These are phyloP conservation scores for Oemleria cerasiformis DNA, from an alignment of 306 rosid species.

Conservation along the genomic window DNA sequence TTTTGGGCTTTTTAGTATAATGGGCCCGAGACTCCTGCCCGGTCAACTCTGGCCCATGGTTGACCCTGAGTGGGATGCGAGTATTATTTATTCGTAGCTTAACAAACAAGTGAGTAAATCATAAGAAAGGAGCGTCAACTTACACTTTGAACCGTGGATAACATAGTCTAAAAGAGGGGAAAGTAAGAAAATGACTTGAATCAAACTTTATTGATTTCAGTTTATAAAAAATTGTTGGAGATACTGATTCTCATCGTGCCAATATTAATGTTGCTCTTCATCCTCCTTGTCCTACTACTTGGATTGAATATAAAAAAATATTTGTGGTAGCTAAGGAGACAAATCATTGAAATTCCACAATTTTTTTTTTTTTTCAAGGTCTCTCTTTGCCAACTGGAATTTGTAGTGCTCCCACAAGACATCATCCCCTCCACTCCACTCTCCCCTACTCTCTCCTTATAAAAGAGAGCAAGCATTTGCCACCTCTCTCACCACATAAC, in stretches of 20 bases:
- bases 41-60: no score
- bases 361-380: slow-evolving; percentile 30
- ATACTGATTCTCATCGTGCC: slow-evolving; percentile 50
- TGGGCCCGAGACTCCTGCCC: no score
- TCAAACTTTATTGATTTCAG: neutral
- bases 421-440: slow-evolving; percentile 31
- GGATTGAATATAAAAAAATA: slow-evolving; percentile 1
- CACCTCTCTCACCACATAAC: slow-evolving; percentile 35
- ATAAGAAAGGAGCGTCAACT: no score
- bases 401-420: slow-evolving; percentile 24
- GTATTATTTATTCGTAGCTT: no score
- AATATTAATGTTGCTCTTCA: slow-evolving; percentile 24
- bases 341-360: slow-evolving; percentile 60
- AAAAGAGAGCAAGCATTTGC: slow-evolving; percentile 44
- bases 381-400: slow-evolving; percentile 54
- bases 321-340: slow-evolving; percentile 55
- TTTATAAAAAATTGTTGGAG: slow-evolving; percentile 25
- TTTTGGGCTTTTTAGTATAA: no score
- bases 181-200: neutral
- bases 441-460: slow-evolving; percentile 42
- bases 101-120: no score
- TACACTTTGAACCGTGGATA: neutral
- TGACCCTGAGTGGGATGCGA: no score
- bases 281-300: slow-evolving; percentile 27
- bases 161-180: neutral